Conservation (phyloP, 768 basidiomycete genomes). For the Tylopilus felleus region DNA sequence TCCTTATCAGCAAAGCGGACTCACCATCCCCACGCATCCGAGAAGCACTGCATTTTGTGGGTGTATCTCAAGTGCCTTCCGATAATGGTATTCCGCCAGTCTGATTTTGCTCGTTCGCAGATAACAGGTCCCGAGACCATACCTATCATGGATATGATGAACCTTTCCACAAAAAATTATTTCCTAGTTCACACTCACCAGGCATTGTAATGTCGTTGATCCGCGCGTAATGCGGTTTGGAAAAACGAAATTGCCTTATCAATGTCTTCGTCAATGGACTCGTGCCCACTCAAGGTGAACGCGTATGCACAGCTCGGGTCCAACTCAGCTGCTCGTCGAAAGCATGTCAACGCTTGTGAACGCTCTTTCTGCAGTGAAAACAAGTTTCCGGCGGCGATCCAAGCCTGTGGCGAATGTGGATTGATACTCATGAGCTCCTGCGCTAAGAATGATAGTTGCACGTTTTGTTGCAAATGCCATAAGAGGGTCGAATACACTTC, state of each 20-base stretch:
- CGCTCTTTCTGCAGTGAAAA: conserved; percentile 96
- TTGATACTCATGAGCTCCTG: conserved; percentile 87
- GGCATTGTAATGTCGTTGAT: conserved; percentile 94
- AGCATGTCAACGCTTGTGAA: conserved; percentile 89
- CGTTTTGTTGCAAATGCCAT: conserved; percentile 87
- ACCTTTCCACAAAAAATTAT: conserved; percentile 2
- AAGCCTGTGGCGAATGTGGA: conserved; percentile 80
- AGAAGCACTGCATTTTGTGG: conserved; percentile 93
- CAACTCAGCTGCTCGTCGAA: conserved; percentile 85
- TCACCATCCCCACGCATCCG: conserved; percentile 93
- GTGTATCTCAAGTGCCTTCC: conserved; percentile 88
- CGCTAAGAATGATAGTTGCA: conserved; percentile 86
- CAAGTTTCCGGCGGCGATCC: conserved; percentile 96
- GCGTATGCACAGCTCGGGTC: conserved; percentile 93
- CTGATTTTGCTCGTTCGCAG: conserved; percentile 90
- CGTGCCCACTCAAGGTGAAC: conserved; percentile 94
- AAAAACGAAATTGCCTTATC: conserved; percentile 91
- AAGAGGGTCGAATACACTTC: conserved; percentile 94
- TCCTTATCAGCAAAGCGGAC: conserved; percentile 36
- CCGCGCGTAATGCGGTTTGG: conserved; percentile 85
- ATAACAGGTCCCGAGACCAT: conserved; percentile 97
- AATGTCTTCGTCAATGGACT: conserved; percentile 93
- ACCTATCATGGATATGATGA: conserved; percentile 57
- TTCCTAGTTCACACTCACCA: conserved; percentile 59
- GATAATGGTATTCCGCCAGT: conserved; percentile 95